Evolutionary conservation across 768 basidiomycete genomes (phyloP).

Genomic region (Suillus spraguei): DNA sequence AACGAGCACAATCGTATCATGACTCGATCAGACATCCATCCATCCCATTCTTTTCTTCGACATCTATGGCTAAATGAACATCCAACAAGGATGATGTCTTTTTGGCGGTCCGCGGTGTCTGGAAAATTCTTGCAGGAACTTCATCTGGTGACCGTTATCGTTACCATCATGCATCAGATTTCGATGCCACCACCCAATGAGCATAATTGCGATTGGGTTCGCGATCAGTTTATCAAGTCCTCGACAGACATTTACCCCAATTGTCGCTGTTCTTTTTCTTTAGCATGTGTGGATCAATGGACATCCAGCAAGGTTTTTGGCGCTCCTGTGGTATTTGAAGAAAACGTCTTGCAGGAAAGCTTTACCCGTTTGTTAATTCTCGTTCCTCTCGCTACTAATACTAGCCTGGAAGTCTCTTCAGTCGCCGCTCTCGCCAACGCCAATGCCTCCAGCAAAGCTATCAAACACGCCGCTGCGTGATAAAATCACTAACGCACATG

Average conservation of each 20-base stretch:
- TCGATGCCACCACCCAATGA: background rate
- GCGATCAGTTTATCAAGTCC: background rate
- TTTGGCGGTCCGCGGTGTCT: background rate
- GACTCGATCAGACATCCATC: background rate
- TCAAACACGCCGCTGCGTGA: too few relatives aligned
- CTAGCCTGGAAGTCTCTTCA: too few relatives aligned
- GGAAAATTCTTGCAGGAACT: background rate
- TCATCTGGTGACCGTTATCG: background rate
- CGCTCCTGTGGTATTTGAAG: too few relatives aligned
- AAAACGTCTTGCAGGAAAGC: too few relatives aligned
- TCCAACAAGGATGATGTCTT: background rate
- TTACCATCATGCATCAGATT: background rate
- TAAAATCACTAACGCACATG: too few relatives aligned
- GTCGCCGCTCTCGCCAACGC: too few relatives aligned
- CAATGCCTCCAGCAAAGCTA: too few relatives aligned
- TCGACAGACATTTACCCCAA: background rate
- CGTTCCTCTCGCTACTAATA: too few relatives aligned
- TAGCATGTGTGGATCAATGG: too few relatives aligned
- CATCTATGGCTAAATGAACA: background rate
- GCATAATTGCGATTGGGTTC: background rate
- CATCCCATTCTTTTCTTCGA: background rate
- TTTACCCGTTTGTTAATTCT: too few relatives aligned
- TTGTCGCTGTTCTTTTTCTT: background rate
- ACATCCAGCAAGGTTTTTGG: too few relatives aligned
- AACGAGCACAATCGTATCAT: background rate